phyloP scores from a whole-genome alignment of 164 flowering plant species.

The Magnolia changhungtana region DNA sequence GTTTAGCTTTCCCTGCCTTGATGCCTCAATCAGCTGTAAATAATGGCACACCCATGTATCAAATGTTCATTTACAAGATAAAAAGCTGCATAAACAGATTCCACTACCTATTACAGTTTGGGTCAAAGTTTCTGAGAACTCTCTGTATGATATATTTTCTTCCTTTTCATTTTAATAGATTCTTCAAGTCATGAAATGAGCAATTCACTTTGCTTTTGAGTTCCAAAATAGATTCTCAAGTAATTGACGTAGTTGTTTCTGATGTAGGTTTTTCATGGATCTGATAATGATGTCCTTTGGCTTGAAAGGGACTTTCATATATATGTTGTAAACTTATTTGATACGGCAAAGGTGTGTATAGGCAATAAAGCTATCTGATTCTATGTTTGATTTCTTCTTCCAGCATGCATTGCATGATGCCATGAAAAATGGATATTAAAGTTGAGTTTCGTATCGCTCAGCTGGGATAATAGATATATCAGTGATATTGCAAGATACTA shows the following conservation, averaged over 20 bases:
- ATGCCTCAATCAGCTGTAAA: too few relatives aligned
- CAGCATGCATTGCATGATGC: not conserved
- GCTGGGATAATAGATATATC: too few relatives aligned
- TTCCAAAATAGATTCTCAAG: not conserved
- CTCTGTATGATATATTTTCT: not conserved
- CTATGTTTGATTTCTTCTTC: not conserved
- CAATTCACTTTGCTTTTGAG: not conserved
- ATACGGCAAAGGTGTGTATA: conserved; percentile 78
- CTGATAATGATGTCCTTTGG: conserved; percentile 95
- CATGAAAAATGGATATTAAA: too few relatives aligned
- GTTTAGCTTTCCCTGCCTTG: too few relatives aligned
- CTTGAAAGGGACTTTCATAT: conserved; percentile 93
- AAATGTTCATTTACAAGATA: too few relatives aligned
- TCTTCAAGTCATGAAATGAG: not conserved
- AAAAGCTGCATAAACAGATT: too few relatives aligned
- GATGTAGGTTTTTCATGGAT: conserved; percentile 88
- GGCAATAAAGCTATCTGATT: not conserved
- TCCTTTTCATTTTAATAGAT: not conserved
- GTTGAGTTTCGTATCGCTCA: too few relatives aligned
- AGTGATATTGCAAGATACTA: too few relatives aligned
- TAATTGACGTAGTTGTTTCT: conserved; percentile 7
- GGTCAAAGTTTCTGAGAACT: too few relatives aligned
- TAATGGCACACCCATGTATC: too few relatives aligned
- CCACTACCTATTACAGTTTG: too few relatives aligned
- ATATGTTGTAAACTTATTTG: conserved; percentile 90